A percentile compares a stretch with the other conserved stretches of the same genome.
These are phyloP conservation scores for Sclerospora graminicola DNA, from an alignment of 352 stramenopile genomes.

Conservation along the genomic window DNA sequence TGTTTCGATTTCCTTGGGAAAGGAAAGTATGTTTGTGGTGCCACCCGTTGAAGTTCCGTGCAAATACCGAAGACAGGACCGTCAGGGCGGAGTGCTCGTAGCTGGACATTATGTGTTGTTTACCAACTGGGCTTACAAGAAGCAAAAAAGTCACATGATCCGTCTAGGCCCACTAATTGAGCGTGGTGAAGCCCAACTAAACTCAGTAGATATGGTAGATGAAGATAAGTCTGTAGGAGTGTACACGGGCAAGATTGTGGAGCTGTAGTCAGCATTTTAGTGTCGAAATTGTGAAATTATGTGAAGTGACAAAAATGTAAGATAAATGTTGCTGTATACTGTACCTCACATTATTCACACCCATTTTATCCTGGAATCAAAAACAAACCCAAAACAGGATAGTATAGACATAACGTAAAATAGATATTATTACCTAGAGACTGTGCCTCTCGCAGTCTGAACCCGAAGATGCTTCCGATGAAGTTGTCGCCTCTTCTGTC, in stretches of 20 bases:
- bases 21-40: conserved; percentile 6
- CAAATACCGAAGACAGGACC: conserved; percentile 22
- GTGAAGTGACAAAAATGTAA: too few relatives aligned
- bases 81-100: conserved; percentile 20
- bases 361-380: too few relatives aligned
- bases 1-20: conserved; percentile 2
- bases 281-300: too few relatives aligned
- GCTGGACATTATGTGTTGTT: conserved; percentile 21
- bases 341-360: too few relatives aligned
- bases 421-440: too few relatives aligned
- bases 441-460: conserved; percentile 15
- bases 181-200: background rate
- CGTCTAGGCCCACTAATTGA: conserved; percentile 16
- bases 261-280: too few relatives aligned
- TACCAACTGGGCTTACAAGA: conserved; percentile 27
- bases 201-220: background rate
- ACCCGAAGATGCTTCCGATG: conserved; percentile 26
- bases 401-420: too few relatives aligned
- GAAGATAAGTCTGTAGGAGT: conserved; percentile 1
- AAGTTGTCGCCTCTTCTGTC: conserved; percentile 27
- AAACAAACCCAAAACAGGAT: too few relatives aligned
- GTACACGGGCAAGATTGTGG: conserved; percentile 16
- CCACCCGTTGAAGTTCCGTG: conserved; percentile 25
- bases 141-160: conserved; percentile 8
- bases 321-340: too few relatives aligned